Conservation (phyloP, 768 basidiomycete genomes). For the Pholiota conissans region DNA sequence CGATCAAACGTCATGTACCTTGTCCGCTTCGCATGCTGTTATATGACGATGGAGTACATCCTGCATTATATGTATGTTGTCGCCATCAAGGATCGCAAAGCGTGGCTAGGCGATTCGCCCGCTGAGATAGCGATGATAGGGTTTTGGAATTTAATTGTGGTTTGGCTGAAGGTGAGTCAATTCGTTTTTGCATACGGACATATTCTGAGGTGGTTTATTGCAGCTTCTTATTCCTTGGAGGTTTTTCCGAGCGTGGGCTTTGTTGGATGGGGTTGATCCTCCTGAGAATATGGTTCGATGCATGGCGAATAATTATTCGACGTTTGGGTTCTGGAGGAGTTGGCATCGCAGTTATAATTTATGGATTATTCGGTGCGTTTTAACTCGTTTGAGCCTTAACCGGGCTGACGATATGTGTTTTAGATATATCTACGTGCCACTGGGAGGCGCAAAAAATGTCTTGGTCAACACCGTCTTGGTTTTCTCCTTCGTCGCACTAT, state of each 20-base stretch:
- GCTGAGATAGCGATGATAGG: conserved; percentile 89
- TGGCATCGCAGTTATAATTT: conserved; percentile 98
- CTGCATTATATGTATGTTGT: conserved; percentile 96
- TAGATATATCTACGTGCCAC: conserved; percentile 93
- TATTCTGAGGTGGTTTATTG: not conserved
- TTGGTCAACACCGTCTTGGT: conserved; percentile 71
- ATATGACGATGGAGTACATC: conserved; percentile 87
- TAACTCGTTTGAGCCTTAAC: not conserved
- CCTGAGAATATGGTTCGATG: conserved; percentile 99
- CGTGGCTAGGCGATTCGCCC: conserved; percentile 79
- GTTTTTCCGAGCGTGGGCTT: conserved; percentile 94
- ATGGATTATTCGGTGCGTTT: conserved; percentile 80
- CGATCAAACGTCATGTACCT: conserved; percentile 53
- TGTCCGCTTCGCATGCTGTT: conserved; percentile 65
- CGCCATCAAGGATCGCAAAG: conserved; percentile 87
- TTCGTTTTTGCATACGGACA: not conserved
- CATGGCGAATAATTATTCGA: conserved; percentile 96
- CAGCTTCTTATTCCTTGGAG: conserved; percentile 94
- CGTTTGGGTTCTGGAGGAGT: conserved; percentile 89
- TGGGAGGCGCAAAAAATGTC: conserved; percentile 66
- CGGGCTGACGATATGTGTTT: not conserved
- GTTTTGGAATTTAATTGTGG: conserved; percentile 94
- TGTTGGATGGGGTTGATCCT: conserved; percentile 85
- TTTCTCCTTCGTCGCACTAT: conserved; percentile 96
- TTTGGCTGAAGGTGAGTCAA: conserved; percentile 78